Base-by-base conservation (phyloP, 1,284 basidiomycete genomes). In the Chondrostereum purpureum region DNA sequence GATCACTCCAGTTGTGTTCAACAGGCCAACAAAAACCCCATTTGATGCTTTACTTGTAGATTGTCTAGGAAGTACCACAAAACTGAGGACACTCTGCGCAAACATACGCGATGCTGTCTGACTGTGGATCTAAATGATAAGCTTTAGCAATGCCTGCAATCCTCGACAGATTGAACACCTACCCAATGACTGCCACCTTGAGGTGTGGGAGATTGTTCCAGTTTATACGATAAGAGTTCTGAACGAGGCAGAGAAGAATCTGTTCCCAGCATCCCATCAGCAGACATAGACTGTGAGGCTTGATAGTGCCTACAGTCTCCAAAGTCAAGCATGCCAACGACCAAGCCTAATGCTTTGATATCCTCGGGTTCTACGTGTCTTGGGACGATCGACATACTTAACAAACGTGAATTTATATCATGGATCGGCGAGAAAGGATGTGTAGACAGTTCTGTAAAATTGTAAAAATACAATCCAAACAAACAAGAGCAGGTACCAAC, bases 281-380 rank as follows among this genome's bases (percentile, higher is more conserved):
- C n/a, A n/a, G n/a, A n/a, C n/a, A n/a, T n/a, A n/a, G n/a, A n/a
- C n/a, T n/a, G n/a, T n/a, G n/a, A n/a, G n/a, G 2, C 33, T 18
- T 23, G 6, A 42, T 39, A 42, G 14, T 22, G 51, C 77, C 53
- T 59, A 85, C 83, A 82, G 49, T 81, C 72, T 36, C 72, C 72
- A 42, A 79, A 78, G 48, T 85, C 73, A 20, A 83, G 57, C 50
- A 72, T 77, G 40, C 69, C 72, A 17, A 72, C 67, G 4, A 72
- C 66, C 2, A 88, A 58, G 54, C 75, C 76, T 14, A 78, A 55
- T 31, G 42, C 31, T 22, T 31, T 12, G 41, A 22, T 18, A 39
- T 49, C 19, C n/a, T 31, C 17, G 8, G 36, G 10, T 10, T 14
- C 36, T 12, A 16, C 16, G 36, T 14, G 6, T 37, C 8, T 37